A percentile compares a stretch with the other conserved stretches of the same genome.
Evolutionary conservation across 306 rosid species (phyloP).

Genomic region (Cyamopsis tetragonoloba): DNA sequence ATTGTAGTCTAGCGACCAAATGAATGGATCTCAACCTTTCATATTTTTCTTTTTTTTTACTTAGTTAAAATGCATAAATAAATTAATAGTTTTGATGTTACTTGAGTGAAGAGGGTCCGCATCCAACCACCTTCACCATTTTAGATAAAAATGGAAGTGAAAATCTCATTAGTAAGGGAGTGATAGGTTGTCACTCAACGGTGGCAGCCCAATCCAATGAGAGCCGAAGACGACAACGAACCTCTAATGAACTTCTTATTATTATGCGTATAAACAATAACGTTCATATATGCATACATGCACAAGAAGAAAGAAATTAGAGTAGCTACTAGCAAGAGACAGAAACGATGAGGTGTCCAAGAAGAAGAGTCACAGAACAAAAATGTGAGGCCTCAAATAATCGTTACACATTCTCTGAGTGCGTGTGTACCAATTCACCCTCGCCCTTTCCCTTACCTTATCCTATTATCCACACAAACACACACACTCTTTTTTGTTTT

Average conservation of each 20-base stretch:
- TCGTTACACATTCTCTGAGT: slow-evolving; percentile 30
- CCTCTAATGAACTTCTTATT: neutral
- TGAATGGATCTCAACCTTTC: too few species aligned
- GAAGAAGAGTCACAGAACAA: neutral
- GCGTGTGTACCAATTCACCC: slow-evolving; percentile 26
- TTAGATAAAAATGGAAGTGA: neutral
- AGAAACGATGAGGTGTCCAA: slow-evolving; percentile 37
- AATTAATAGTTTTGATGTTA: too few species aligned
- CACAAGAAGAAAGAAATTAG: too few species aligned
- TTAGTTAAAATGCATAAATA: too few species aligned
- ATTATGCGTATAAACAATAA: neutral
- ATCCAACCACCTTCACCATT: too few species aligned
- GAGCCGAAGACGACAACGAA: neutral
- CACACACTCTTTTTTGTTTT: too few species aligned
- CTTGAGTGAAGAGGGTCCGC: too few species aligned
- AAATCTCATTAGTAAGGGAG: neutral
- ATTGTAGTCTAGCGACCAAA: too few species aligned
- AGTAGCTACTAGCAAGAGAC: too few species aligned
- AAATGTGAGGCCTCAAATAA: slow-evolving; percentile 82
- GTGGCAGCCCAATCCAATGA: slow-evolving; percentile 16
- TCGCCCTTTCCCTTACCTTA: slow-evolving; percentile 61
- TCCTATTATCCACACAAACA: slow-evolving; percentile 60
- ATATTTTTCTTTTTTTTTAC: too few species aligned
- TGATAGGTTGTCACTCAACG: neutral
- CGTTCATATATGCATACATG: too few species aligned